Percentiles rank a stretch among this genome's conserved stretches.
These are phyloP conservation scores for Pythium aquatile DNA, from an alignment of 352 stramenopile genomes.

Conservation along the genomic window DNA sequence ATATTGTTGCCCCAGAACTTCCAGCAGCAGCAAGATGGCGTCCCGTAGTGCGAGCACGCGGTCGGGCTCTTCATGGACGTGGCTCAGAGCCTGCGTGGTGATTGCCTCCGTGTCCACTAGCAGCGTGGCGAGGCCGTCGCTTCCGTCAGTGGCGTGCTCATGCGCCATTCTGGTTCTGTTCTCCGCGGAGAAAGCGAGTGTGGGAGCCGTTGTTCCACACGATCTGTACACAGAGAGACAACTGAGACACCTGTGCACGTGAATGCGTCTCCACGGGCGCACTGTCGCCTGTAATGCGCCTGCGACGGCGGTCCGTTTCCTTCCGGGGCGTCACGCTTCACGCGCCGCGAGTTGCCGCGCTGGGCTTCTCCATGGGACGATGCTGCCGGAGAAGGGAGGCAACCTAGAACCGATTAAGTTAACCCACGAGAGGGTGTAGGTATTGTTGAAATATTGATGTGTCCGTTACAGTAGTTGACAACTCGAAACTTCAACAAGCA, in stretches of 20 bases:
- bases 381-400: background rate
- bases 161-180: slow-evolving; percentile 4
- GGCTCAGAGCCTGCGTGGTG: slow-evolving; percentile 4
- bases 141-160: background rate
- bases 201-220: background rate
- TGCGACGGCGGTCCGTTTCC: slow-evolving; percentile 8
- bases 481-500: slow-evolving; percentile 23
- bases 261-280: background rate
- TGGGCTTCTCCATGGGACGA: slow-evolving; percentile 18
- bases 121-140: background rate
- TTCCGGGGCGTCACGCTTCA: background rate
- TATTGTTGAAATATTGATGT: slow-evolving; percentile 13
- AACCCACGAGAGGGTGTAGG: background rate
- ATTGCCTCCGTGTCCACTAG: slow-evolving; percentile 22
- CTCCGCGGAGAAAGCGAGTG: background rate
- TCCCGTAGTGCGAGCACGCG: slow-evolving; percentile 25
- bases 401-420: background rate
- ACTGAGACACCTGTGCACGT: background rate
- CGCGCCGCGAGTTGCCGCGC: background rate
- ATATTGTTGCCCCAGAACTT: slow-evolving; percentile 17
- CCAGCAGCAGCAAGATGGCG: slow-evolving; percentile 19
- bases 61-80: slow-evolving; percentile 17
- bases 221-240: background rate
- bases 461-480: slow-evolving; percentile 13
- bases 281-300: background rate